Evolutionary conservation across 2,329 filamentous ascomycete genomes (phyloP), one percentile per base, ranked within the genome.

Genomic region (Calonectria montana): DNA sequence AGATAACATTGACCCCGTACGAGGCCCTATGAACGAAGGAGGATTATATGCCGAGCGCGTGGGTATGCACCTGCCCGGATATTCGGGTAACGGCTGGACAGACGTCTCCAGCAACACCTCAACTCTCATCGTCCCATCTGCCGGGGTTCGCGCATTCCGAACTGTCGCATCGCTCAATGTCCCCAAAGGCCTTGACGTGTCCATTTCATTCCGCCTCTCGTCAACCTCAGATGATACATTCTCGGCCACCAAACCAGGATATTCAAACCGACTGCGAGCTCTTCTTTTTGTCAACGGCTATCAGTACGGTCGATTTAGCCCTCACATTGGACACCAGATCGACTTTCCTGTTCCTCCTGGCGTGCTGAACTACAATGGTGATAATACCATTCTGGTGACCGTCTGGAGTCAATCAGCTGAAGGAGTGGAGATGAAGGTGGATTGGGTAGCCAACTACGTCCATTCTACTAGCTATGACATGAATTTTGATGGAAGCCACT

Each of bases 211-310:
- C 76, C 82, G 86, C 3, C 81, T 92, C 2, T 85, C 84, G 0
- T 87, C 88, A 0, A 83, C 86, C 0, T 80, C 82, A 0, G 83
- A 84, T 7, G 81, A 82, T 18, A 84, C 85, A 0, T 85, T 89
- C 15, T 71, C 73, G 4, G 67, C 80, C 2, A 77, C 75, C 0
- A 74, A 78, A 25, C 69, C 73, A n/a, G 75, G 70, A 16, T 80
- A 82, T 73, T 82, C 77, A 23, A 85, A 85, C 74, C 81, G 79
- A 21, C 74, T 85, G 3, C 85, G 91, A 13, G 88, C 87, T 0
- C 86, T 91, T 75, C 79, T 92, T 2, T 92, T 90, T 67, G 86
- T 92, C n/a, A 92, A 92, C 67, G 91, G 91, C 0, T 92, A 92
- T 75, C 90, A 92, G 77, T 92, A 91, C 74, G 90, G 88, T 2